Evolutionary conservation across 2,329 filamentous ascomycete species (phyloP), one percentile per base, ranked within the genome.

Genomic region (Colletotrichum kahawae): DNA sequence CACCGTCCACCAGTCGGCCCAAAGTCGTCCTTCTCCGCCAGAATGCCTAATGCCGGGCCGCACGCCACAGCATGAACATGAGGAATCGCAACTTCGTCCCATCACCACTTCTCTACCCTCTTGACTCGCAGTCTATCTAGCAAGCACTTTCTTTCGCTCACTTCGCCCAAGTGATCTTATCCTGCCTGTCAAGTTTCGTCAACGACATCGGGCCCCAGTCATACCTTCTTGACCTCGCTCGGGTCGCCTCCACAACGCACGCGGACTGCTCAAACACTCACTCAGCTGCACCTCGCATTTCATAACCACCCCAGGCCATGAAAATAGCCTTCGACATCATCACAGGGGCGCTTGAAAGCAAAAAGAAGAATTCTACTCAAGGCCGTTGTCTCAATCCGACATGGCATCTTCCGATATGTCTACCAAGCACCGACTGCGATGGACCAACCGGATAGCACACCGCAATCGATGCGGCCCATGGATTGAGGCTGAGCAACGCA

Each of bases 401-500:
- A 48, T 48, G 62, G 36, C 59, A 36, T 63, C 33, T 21, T 21
- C 14, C 62, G 33, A 65, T 65, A 27, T 36, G 21, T 13, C n/a
- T 63, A 21, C 12, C 31, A 34, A 34, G 29, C 33, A 5, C n/a
- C 9, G 6, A 13, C 8, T 13, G 48, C 38, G 36, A 33, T 34
- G 12, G 56, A 24, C 34, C 67, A 62, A 54, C 21, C 31, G 21
- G 67, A 27, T 56, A 16, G 38, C 67, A 36, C 57, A 36, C 59
- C 64, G 57, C 51, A 56, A 62, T 38, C 57, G 57, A 59, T 59
- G 57, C 43, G n/a, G 43, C 36, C 48, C 43, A 57, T 59, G 43
- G 27, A 73, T 31, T 59, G 73, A 68, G 73, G 73, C 73, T 75
- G 73, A 75, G 73, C 63, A 75, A 48, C 70, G 64, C 36, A 27